Evolutionary conservation across 306 rosid species (phyloP).

Genomic region (Lablab purpureus): DNA sequence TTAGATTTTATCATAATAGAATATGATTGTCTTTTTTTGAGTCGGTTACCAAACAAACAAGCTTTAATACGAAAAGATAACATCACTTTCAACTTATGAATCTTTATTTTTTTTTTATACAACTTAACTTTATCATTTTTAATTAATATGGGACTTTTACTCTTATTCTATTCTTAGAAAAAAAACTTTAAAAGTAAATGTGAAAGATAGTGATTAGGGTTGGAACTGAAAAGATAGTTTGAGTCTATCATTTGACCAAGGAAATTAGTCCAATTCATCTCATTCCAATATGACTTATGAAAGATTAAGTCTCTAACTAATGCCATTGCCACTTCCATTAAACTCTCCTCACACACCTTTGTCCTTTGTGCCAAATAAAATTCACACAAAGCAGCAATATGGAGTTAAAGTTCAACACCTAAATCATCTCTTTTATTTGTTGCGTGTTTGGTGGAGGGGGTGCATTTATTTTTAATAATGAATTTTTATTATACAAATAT

Average conservation of each 20-base stretch:
- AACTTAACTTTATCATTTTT: too few species aligned
- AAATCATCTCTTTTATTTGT: neutral
- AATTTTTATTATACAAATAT: neutral
- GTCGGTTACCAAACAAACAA: too few species aligned
- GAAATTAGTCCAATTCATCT: neutral
- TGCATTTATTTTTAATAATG: neutral
- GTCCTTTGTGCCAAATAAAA: slow-evolving; percentile 2
- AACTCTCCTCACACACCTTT: neutral
- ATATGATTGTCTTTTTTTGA: too few species aligned
- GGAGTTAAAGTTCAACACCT: slow-evolving; percentile 1
- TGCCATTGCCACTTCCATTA: neutral
- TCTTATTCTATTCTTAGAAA: too few species aligned
- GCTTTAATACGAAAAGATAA: too few species aligned
- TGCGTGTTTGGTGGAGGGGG: slow-evolving; percentile 18
- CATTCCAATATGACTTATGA: slow-evolving; percentile 14
- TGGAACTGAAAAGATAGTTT: neutral
- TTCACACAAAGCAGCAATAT: neutral
- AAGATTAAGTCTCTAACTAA: neutral
- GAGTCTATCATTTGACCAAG: neutral
- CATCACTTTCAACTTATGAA: too few species aligned
- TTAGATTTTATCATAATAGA: too few species aligned
- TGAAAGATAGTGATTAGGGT: neutral
- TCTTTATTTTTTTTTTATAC: too few species aligned
- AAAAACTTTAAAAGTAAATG: slow-evolving; percentile 5
- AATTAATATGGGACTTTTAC: too few species aligned